Base-by-base conservation (phyloP, 257 asterid genomes). In the Gentiana dahurica region DNA sequence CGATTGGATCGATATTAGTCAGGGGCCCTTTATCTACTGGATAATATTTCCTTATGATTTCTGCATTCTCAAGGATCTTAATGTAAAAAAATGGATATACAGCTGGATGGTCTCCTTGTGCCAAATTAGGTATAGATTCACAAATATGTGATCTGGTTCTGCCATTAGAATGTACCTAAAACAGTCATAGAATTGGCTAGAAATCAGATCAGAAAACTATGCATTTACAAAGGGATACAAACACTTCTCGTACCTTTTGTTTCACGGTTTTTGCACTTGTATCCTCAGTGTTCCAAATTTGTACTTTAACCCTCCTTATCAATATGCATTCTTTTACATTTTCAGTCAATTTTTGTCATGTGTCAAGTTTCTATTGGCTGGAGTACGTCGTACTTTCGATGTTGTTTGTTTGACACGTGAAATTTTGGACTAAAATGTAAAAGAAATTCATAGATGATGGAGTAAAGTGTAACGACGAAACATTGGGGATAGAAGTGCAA, bases 91-190 rank as follows among this genome's bases (percentile, higher is more conserved):
- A 91, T 5, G 98, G 97, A 71, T 75, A 91, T 52, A 90, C 98
- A 51, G 92, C 90, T 41, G 98, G 97, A 72, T 73, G 68, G 64
- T 68, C 94, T 63, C 90, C 98, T 54, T 64, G 83, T 36, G 93
- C 86, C 81, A 91, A 80, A 79, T 91, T 91, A 45, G 97, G 98
- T 82, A 91, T 64, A 41, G 98, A 59, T 91, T 87, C 51, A 72
- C 93, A 61, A 91, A 78, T 61, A 91, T 41, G 68, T 91, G 98
- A 70, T 91, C 98, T 34, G 98, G 98, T 75, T 91, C 98, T 62
- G 97, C 97, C 98, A 91, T 91, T 68, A 87, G 87, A 75, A 91
- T 80, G 75, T 91, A 91, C 52, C 98, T 91, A 94, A 87, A 80
- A 69, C 65, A 69, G 70, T 62, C 73, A 62, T 54, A 59, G 15